Evolutionary conservation across 345 rosid species (phyloP).

Genomic region (Eutrema yunnanense): DNA sequence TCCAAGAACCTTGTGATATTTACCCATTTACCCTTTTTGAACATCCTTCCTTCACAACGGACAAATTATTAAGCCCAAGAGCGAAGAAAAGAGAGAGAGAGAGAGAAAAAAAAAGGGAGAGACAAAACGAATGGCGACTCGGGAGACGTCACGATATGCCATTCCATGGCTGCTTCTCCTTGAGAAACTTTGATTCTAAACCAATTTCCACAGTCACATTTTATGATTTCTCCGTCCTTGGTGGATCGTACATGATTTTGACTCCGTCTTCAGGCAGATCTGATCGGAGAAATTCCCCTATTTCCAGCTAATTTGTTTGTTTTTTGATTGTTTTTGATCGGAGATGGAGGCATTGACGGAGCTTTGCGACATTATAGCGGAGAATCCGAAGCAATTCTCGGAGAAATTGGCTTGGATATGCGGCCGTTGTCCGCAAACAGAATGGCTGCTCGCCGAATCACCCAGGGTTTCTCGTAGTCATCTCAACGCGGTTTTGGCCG

Average conservation of each 20-base stretch:
- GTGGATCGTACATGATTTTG: conserved; percentile 15
- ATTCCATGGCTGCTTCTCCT: conserved; percentile 22
- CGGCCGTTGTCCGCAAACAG: conserved; percentile 84
- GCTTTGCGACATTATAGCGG: conserved; percentile 76
- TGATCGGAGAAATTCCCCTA: conserved; percentile 4
- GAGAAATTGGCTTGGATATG: conserved; percentile 89
- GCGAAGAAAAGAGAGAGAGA: not conserved
- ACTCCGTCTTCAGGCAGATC: conserved; percentile 26
- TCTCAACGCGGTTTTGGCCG: conserved; percentile 84
- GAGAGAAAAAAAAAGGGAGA: not conserved
- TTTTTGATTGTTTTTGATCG: not conserved
- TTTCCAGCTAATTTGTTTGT: not conserved
- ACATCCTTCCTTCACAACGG: conserved; percentile 11
- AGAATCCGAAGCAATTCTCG: conserved; percentile 67
- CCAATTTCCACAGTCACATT: not conserved
- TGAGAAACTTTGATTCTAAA: not conserved
- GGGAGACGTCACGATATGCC: conserved; percentile 8
- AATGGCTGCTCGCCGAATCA: conserved; percentile 50
- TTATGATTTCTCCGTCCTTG: not conserved
- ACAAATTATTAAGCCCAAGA: not conserved
- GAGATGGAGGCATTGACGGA: conserved; percentile 81
- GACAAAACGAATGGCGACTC: conserved; percentile 14
- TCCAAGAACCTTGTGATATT: not conserved
- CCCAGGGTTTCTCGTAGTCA: conserved; percentile 78
- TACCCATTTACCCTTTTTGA: not conserved